A percentile compares a stretch with the other conserved stretches of the same genome.
These are phyloP conservation scores for Macadamia integrifolia DNA, from an alignment of 164 flowering plant genomes.

Conservation along the genomic window DNA sequence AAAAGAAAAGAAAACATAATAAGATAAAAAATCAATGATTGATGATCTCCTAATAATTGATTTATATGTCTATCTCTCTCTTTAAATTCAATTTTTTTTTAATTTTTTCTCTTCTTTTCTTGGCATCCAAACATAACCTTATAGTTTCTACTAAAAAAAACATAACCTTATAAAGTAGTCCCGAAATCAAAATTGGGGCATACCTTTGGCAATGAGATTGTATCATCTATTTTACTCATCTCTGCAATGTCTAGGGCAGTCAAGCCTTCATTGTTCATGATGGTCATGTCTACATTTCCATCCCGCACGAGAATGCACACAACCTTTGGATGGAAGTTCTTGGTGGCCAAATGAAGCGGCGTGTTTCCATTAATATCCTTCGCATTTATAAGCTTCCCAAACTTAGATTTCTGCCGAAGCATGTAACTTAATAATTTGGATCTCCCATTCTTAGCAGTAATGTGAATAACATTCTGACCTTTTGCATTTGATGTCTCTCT, in stretches of 20 bases:
- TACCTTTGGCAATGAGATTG: slow-evolving; percentile 9
- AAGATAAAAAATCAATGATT: no score
- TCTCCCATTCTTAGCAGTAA: background rate
- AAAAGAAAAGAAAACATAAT: no score
- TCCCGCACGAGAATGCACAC: slow-evolving; percentile 6
- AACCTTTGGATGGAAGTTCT: background rate
- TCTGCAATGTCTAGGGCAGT: slow-evolving; percentile 1
- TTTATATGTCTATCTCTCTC: no score
- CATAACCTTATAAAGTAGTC: no score
- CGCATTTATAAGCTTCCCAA: slow-evolving; percentile 5
- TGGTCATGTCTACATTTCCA: background rate
- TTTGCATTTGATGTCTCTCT: background rate
- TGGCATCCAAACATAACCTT: no score
- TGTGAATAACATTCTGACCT: slow-evolving; percentile 10
- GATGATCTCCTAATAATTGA: no score
- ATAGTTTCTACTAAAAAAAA: no score
- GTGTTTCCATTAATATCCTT: slow-evolving; percentile 10
- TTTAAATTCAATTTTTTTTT: no score
- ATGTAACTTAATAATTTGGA: background rate
- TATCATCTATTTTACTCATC: background rate
- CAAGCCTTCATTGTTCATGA: slow-evolving; percentile 9
- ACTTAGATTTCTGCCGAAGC: background rate
- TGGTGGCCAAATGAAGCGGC: slow-evolving; percentile 19
- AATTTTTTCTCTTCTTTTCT: no score
- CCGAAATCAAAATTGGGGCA: background rate